Conservation (phyloP, 257 asterid species). For the Mitragyna speciosa region DNA sequence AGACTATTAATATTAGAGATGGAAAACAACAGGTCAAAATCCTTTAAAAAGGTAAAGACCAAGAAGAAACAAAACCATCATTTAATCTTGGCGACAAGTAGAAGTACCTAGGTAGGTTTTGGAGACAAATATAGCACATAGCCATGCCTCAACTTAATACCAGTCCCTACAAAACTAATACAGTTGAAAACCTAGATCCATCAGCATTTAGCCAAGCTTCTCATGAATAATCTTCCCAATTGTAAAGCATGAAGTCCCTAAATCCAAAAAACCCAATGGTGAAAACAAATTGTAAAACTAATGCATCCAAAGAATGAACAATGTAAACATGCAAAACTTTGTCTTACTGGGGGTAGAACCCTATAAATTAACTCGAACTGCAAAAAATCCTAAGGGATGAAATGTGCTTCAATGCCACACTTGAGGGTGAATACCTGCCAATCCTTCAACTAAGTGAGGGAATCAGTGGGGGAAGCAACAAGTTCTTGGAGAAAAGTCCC, state of each 20-base stretch:
- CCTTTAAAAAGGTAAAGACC: not conserved
- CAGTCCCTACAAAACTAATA: constrained; percentile 48
- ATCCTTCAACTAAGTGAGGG: not conserved
- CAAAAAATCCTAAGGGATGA: constrained; percentile 96
- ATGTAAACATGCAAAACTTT: constrained; percentile 15
- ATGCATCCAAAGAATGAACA: constrained; percentile 5
- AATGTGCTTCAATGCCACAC: constrained; percentile 96
- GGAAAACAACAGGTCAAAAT: not conserved
- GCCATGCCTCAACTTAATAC: constrained; percentile 86
- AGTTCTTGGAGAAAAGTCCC: too few relatives aligned
- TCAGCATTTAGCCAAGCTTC: constrained; percentile 88
- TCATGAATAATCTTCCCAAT: constrained; percentile 98
- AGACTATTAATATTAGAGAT: not conserved
- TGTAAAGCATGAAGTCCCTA: constrained; percentile 85
- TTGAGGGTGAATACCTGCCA: constrained; percentile 35
- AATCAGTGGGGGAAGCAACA: too few relatives aligned
- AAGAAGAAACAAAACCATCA: not conserved
- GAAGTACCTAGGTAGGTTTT: constrained; percentile 84
- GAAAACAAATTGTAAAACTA: constrained; percentile 8
- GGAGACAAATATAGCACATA: constrained; percentile 78
- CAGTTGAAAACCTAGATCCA: constrained; percentile 68
- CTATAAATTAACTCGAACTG: constrained; percentile 97
- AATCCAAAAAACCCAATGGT: constrained; percentile 22
- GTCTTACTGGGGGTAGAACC: constrained; percentile 79
- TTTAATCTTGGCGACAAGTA: constrained; percentile 2